Evolutionary conservation across 1,284 basidiomycete species (phyloP), one percentile per base, ranked within the genome.

Genomic region (Cerrena zonata): DNA sequence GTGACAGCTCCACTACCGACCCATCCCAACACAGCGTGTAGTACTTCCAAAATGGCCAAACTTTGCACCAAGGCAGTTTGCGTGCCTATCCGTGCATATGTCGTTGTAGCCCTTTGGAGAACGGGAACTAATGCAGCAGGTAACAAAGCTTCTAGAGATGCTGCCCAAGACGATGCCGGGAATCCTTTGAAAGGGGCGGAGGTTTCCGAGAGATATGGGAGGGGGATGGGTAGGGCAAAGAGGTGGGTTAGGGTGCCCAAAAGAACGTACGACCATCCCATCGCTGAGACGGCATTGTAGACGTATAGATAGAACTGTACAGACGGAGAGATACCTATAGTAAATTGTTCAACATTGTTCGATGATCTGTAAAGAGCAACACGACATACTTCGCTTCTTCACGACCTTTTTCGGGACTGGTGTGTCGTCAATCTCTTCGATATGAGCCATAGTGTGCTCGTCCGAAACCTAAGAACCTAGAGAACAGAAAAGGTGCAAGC

Each of bases 1-100:
- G 94, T 96, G 5, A 71, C 75, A n/a, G 94, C 68, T 2, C 91
- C 85, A 50, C 85, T 89, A 45, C 86, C 74, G n/a, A 99, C 96
- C 74, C 84, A 84, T 0, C 93, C 86, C 5, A 93, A 60, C 5
- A 86, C 69, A 37, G 86, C 83, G 65, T 99, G 96, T 1, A 90
- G 56, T 23, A 95, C 79, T 66, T 97, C 94, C 41, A 96, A 70
- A 1, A 83, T 60, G 1, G 94, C 94, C 41, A 82, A 78, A 22
- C 79, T 89, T 72, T 97, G 94, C 2, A 94, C 88, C 55, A 82
- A 73, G 23, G 83, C 79, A 1, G 88, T 86, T 39, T 73, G 68
- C 5, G 68, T 57, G 42, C 91, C 91, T 1, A 92, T 75, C 42
- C 68, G 76, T 42, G 62, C 62, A 57, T 76, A 88, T 2, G 78